Evolutionary conservation across 805 yeast species (phyloP).

Genomic region (Blastobotrys robertii): DNA sequence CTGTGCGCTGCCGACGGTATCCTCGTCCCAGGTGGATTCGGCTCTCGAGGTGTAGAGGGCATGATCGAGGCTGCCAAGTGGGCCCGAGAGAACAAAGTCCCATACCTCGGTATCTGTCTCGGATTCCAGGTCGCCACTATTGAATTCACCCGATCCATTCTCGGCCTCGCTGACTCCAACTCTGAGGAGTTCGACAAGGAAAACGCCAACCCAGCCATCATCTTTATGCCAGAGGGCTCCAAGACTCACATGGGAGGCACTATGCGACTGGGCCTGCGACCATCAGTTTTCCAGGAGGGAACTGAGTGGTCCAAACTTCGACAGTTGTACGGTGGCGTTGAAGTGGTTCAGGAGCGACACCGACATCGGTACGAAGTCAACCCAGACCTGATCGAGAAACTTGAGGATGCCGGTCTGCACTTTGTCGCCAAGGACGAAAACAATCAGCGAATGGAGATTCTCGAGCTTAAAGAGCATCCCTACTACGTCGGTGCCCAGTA

Average conservation of each 20-base stretch:
- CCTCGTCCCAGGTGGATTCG: conserved; percentile 97
- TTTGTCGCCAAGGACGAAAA: conserved; percentile 93
- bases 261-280: conserved; percentile 94
- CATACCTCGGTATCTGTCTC: conserved; percentile 92
- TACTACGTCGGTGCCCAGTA: conserved; percentile 93
- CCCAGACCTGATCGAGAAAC: conserved; percentile 61
- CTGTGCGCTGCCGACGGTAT: conserved; percentile 94
- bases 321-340: conserved; percentile 65
- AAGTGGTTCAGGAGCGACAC: conserved; percentile 80
- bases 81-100: conserved; percentile 94
- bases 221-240: conserved; percentile 98
- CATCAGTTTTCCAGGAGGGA: conserved; percentile 66
- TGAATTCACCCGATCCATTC: conserved; percentile 76
- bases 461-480: conserved; percentile 80
- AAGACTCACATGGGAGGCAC: conserved; percentile 96
- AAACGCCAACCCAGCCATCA: conserved; percentile 61
- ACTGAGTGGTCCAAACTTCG: conserved; percentile 63
- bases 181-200: conserved; percentile 76
- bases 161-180: conserved; percentile 55
- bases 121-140: conserved; percentile 97
- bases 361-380: conserved; percentile 98
- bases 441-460: conserved; percentile 86
- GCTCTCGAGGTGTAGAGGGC: conserved; percentile 95
- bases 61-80: conserved; percentile 95
- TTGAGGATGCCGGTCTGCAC: conserved; percentile 71